Evolutionary conservation across 257 asterid species (phyloP), one percentile per base, ranked within the genome.

Genomic region (Solanum piurae): DNA sequence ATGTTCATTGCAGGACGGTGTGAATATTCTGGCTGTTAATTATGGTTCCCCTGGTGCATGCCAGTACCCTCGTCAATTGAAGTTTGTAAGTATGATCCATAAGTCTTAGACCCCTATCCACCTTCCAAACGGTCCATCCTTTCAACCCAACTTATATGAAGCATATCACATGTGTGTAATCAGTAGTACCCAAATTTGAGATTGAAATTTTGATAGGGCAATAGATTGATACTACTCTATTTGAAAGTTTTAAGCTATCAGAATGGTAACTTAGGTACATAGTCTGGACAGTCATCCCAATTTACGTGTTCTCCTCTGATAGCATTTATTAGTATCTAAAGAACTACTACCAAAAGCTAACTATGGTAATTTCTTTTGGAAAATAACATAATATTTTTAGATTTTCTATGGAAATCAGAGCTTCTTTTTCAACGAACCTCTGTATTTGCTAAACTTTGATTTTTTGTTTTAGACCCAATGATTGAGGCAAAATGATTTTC

Each of bases 21-120:
- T 93, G 52, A 95, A 95, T 92, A 91, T 96, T 66, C 88, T 97
- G 95, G 98, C 96, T 6, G 95, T 96, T 87, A 97, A 94, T 89
- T 96, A 97, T 90, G 98, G 99, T 36, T 92, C 99, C 88, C 97
- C 96, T 82, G 98, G 99, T 87, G 91, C 96, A 9, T 97, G 99
- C 89, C 98, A 90, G 66, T 93, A 92, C 91, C 99, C 98, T 88
- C 99, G 98, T 82, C 93, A 83, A 68, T 62, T 91, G 88, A 97
- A 94, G 90, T 87, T 91, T 90, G 99, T 97, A 92, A 93, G 99
- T 83, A 58, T 34, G 66, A 46, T 44, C 71, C 40, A 9, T 31
- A 71, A 46, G 31, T 71, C 14, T 71, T 86, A 34, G 29, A 20
- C 33, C 44, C 40, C 33, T 68, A 49, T 31, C 66, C 62, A 27